Percentiles rank a stretch among this genome's conserved stretches.
These are phyloP conservation scores for Fusarium paranaense DNA, from an alignment of 2,329 filamentous ascomycete species.

Conservation along the genomic window DNA sequence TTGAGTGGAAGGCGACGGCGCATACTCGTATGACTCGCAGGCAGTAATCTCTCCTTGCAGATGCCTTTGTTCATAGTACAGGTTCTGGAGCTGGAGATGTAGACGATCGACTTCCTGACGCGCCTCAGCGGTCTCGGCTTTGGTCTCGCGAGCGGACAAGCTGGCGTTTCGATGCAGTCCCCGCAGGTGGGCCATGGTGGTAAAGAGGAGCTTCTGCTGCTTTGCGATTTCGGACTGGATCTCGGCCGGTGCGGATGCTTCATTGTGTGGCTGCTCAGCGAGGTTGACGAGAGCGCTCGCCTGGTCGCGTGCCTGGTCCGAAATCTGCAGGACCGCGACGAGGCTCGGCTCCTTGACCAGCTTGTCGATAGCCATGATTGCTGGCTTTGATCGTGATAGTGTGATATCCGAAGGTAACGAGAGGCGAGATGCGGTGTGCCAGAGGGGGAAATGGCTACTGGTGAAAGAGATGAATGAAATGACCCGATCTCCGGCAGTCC, in stretches of 20 bases:
- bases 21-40: conserved; percentile 92
- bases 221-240: conserved; percentile 72
- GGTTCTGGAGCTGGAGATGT: conserved; percentile 92
- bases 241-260: conserved; percentile 56
- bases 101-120: conserved; percentile 91
- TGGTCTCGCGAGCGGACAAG: conserved; percentile 85
- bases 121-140: conserved; percentile 85
- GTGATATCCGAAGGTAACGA: not conserved
- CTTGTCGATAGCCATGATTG: conserved; percentile 53
- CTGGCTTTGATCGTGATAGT: too few species aligned
- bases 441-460: not conserved
- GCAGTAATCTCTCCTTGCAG: conserved; percentile 89
- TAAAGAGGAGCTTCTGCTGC: conserved; percentile 83
- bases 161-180: conserved; percentile 86
- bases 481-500: conserved; percentile 1
- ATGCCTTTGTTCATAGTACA: conserved; percentile 96
- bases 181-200: conserved; percentile 83
- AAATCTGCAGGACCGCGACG: conserved; percentile 75
- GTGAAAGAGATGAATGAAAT: conserved; percentile 1
- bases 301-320: conserved; percentile 78
- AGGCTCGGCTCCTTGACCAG: conserved; percentile 64
- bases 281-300: conserved; percentile 73
- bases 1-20: conserved; percentile 35
- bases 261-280: conserved; percentile 58
- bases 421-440: not conserved